Percentiles rank a stretch among this genome's conserved stretches.
Evolutionary conservation across 208 protist genomes (phyloP).

Genomic region (Kentomonas sorsogonicus): DNA sequence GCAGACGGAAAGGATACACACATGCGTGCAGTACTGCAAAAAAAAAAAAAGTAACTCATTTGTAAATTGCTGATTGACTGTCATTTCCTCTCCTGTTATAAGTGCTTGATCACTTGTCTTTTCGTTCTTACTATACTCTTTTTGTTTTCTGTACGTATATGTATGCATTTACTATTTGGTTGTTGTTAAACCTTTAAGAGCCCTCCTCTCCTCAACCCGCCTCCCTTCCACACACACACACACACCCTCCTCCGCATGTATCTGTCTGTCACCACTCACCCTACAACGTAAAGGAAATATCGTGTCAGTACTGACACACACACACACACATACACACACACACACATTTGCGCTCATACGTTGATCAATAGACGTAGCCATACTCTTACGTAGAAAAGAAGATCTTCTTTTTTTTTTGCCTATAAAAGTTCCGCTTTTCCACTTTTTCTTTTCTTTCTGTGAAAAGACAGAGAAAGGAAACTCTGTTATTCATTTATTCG

Average conservation of each 20-base stretch:
- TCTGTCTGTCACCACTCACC: too few species aligned
- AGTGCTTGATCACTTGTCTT: not conserved
- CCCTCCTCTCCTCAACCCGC: not conserved
- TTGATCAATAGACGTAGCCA: too few species aligned
- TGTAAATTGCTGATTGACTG: conserved; percentile 3
- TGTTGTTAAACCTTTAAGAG: not conserved
- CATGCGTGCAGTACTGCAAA: too few species aligned
- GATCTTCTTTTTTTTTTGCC: conserved; percentile 3
- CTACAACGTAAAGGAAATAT: too few species aligned
- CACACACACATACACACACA: too few species aligned
- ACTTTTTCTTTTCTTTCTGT: conserved; percentile 6
- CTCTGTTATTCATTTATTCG: not conserved
- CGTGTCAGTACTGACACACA: too few species aligned
- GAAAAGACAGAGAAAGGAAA: conserved; percentile 1
- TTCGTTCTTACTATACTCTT: not conserved
- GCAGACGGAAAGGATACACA: too few species aligned
- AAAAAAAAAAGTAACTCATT: too few species aligned
- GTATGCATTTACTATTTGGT: not conserved
- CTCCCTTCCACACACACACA: too few species aligned
- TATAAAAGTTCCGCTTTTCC: not conserved
- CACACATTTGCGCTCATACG: too few species aligned
- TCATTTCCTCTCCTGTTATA: not conserved
- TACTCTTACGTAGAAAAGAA: not conserved
- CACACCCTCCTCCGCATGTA: too few species aligned
- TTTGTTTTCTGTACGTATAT: conserved; percentile 10